A percentile compares a stretch with the other conserved stretches of the same genome.
phyloP scores from a whole-genome alignment of 345 rosid species.

The Passiflora organensis region DNA sequence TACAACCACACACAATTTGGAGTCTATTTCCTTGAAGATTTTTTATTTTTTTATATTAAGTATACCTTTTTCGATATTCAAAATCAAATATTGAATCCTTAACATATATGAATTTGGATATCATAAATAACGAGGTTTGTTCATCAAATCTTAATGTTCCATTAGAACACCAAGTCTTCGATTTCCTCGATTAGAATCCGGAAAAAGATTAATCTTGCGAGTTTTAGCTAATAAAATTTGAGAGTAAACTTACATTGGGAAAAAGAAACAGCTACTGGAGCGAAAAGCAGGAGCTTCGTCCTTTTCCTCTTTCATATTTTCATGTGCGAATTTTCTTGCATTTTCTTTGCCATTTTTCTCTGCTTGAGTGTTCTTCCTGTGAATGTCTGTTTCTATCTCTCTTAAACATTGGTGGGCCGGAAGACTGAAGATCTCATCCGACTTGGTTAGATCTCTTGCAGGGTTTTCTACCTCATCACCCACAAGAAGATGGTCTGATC shows the following conservation, averaged over 20 bases:
- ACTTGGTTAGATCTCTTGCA: slow-evolving; percentile 31
- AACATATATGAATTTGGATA: too few relatives aligned
- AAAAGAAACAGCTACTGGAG: slow-evolving; percentile 38
- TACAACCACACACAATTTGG: too few relatives aligned
- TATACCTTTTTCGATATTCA: too few relatives aligned
- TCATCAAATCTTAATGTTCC: too few relatives aligned
- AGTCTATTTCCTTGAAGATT: too few relatives aligned
- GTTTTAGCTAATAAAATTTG: too few relatives aligned
- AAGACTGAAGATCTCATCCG: slow-evolving; percentile 41
- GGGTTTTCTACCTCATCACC: slow-evolving; percentile 22
- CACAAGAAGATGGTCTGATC: slow-evolving; percentile 16
- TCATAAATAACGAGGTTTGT: too few relatives aligned
- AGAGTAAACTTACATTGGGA: slow-evolving; percentile 59
- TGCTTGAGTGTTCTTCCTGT: slow-evolving; percentile 8
- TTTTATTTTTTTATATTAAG: too few relatives aligned
- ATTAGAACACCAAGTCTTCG: too few relatives aligned
- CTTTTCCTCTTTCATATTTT: slow-evolving; percentile 16
- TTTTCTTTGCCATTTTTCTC: neutral
- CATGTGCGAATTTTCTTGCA: neutral
- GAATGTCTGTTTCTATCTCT: slow-evolving; percentile 12
- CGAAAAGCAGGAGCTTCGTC: slow-evolving; percentile 20
- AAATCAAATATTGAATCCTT: too few relatives aligned
- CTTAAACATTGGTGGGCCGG: slow-evolving; percentile 2
- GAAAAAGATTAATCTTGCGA: too few relatives aligned
- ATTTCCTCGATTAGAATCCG: too few relatives aligned